Evolutionary conservation across 2,329 filamentous ascomycete species (phyloP).

Genomic region (Eutypa lata): DNA sequence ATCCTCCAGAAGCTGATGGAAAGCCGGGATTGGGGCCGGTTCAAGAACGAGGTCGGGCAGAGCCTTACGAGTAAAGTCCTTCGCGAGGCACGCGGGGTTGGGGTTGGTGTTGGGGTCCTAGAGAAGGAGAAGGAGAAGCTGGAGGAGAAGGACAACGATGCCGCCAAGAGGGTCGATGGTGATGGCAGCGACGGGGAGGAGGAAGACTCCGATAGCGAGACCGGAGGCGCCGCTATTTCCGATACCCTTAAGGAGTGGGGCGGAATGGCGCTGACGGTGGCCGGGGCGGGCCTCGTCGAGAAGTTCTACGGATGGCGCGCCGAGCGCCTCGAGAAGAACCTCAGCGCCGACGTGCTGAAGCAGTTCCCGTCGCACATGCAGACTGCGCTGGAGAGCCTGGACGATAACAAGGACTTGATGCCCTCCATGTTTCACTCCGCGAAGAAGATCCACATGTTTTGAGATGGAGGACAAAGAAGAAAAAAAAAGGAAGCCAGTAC

Average conservation of each 20-base stretch:
- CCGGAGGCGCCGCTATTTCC: constrained; percentile 8
- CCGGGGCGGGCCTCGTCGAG: constrained; percentile 20
- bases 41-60: constrained; percentile 10
- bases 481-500: no score
- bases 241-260: constrained; percentile 13
- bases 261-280: constrained; percentile 13
- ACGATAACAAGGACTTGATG: constrained; percentile 29
- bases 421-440: constrained; percentile 30
- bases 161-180: constrained; percentile 10
- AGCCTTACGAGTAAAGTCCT: constrained; percentile 4
- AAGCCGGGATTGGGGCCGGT: constrained; percentile 14
- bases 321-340: constrained; percentile 20
- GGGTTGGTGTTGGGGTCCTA: no score
- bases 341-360: constrained; percentile 26
- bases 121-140: no score
- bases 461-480: background rate
- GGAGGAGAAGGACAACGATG: no score
- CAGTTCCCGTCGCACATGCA: constrained; percentile 24
- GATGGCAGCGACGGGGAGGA: constrained; percentile 10
- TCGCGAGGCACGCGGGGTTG: no score
- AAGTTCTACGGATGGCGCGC: constrained; percentile 24
- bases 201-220: constrained; percentile 7
- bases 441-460: constrained; percentile 30
- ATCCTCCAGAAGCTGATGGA: constrained; percentile 19
- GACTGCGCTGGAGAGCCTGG: constrained; percentile 27